phyloP scores from a whole-genome alignment of 768 basidiomycete species.

The Serendipita sp. region DNA sequence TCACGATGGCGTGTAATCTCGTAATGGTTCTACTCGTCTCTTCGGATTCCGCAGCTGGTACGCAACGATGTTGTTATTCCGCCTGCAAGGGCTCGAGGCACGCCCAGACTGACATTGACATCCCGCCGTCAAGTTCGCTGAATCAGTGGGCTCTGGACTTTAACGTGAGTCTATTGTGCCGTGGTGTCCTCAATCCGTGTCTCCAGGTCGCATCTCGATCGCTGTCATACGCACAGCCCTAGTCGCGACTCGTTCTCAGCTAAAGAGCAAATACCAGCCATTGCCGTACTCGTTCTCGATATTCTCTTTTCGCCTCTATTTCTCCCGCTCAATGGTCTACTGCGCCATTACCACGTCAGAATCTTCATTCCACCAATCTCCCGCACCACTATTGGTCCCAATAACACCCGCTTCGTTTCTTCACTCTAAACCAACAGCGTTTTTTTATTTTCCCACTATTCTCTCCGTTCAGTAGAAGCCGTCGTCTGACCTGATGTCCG shows the following conservation, averaged over 20 bases:
- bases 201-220: background rate
- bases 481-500: background rate
- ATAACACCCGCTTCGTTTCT: background rate
- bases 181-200: background rate
- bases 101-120: background rate
- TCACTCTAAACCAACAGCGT: background rate
- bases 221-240: background rate
- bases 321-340: too few species aligned
- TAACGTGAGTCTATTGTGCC: constrained; percentile 36
- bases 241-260: background rate
- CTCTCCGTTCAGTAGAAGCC: background rate
- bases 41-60: constrained; percentile 16
- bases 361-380: background rate
- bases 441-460: background rate
- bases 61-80: constrained; percentile 13
- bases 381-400: background rate
- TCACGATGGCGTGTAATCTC: too few species aligned
- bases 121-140: constrained; percentile 47
- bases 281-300: background rate
- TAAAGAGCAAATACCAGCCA: too few species aligned
- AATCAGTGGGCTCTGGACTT: constrained; percentile 98
- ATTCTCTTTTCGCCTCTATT: background rate
- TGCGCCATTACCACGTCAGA: too few species aligned
- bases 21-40: constrained; percentile 2
- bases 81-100: constrained; percentile 6